Percentiles rank a stretch among this genome's conserved stretches.
Conservation (phyloP, 2,329 filamentous ascomycete species). For the Epichloe amarillans region DNA sequence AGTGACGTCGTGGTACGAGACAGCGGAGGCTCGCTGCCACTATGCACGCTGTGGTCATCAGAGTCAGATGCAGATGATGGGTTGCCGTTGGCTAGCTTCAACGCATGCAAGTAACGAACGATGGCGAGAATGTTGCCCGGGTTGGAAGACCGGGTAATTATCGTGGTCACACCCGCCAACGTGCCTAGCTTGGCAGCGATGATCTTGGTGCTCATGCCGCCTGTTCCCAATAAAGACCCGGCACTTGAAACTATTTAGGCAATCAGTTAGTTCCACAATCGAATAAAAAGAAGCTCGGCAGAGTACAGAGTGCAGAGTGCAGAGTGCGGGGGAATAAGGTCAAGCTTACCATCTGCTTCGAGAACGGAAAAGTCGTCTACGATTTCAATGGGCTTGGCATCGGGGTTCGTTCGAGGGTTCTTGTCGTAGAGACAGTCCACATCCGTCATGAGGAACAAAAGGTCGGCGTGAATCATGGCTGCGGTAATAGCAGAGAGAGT, state of each 20-base stretch:
- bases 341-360: constrained; percentile 56
- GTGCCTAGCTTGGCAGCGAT: constrained; percentile 84
- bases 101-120: constrained; percentile 59
- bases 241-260: constrained; percentile 58
- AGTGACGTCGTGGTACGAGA: constrained; percentile 30
- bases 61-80: constrained; percentile 4
- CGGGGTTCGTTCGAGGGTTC: constrained; percentile 74
- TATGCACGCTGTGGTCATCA: constrained; percentile 11
- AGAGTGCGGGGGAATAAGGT: background rate
- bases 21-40: constrained; percentile 12
- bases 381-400: constrained; percentile 81
- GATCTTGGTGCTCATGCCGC: constrained; percentile 97
- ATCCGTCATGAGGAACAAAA: constrained; percentile 97
- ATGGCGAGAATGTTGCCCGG: constrained; percentile 86
- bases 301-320: background rate
- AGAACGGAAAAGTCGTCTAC: constrained; percentile 78
- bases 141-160: constrained; percentile 88
- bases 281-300: background rate
- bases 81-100: constrained; percentile 5
- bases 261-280: constrained; percentile 8
- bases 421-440: constrained; percentile 96
- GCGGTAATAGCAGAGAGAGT: constrained; percentile 93
- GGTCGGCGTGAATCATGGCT: constrained; percentile 92
- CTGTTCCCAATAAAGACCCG: constrained; percentile 80
- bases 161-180: constrained; percentile 85